Base-by-base conservation (phyloP, 1,284 basidiomycete genomes). In the Malassezia pachydermatis region DNA sequence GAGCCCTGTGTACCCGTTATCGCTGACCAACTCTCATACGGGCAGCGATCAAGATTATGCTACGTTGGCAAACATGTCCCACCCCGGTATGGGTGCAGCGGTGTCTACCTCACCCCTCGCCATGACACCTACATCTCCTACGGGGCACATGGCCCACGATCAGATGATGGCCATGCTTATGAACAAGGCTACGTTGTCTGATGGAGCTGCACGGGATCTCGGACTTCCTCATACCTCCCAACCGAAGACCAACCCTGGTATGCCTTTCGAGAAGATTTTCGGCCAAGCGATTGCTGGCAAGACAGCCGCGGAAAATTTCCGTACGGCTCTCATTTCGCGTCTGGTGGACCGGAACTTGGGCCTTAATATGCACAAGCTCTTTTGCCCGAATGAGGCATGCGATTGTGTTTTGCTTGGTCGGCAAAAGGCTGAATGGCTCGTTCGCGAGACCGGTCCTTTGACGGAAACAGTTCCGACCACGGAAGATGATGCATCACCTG, bases 231-330 rank as follows among this genome's bases (percentile, higher is more conserved):
- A 33, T 24, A 27, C 37, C 9, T 33, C 38, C 23, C 22, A 39
- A 17, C 27, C 42, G 20, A 40, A 45, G 19, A 14, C 23, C 22
- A 59, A 61, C 29, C 58, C 60, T 6, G 52, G 51, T 14, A 45
- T 38, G 23, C 33, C 36, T 14, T 43, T 58, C 22, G 58, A 65
- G n/a, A 51, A 57, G 22, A 58, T 70, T 41, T 58, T 67, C 32
- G 67, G 67, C 16, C 61, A 65, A 50, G 63, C 67, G 16, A 54
- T 70, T 4, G 66, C 67, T 5, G 64, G 59, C 36, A 70, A 70
- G 49, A 70, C 67, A 4, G 50, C 64, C 10, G 54, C 62, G 17
- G 67, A 70, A 43, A 63, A 69, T 39, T 58, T 67, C 3, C 58
- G 57, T 3, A 32, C 58, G 43, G 66, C 67, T 2, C 60, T 70